Evolutionary conservation across 2,329 filamentous ascomycete species (phyloP), one percentile per base, ranked within the genome.

Genomic region (Harringtonia aguacate): DNA sequence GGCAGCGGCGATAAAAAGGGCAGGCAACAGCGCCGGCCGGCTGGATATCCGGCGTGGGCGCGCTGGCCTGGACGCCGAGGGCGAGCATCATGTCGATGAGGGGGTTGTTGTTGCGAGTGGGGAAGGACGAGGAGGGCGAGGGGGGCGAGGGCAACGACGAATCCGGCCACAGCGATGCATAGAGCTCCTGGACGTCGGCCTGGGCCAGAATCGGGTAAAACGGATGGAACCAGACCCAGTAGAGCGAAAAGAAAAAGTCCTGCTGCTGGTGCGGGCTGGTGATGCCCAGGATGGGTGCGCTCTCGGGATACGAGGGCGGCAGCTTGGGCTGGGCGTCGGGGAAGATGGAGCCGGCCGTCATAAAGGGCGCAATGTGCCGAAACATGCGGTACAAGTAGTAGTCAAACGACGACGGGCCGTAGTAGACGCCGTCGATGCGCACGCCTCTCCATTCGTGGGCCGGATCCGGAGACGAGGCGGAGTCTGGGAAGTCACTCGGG

Each of bases 221-320:
- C 4, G 55, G 57, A 43, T 73, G 65, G 44, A 66, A 69, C 0
- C 63, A 60, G 39, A 68, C 60, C 69, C 70, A 73, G 50, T 68
- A 73, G 2, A 70, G 52, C 20, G 60, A 58, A 4, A 73, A 53
- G 24, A 72, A 66, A 37, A 63, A 65, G 38, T 71, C 67, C 53
- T 73, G 69, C 48, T 73, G 62, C 12, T 30, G 28, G 9, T 27
- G 6, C 7, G 24, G 6, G 24, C 6, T 6, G 24, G 6, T 6
- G 24, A 6, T 7, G 24, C 24, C 30, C 30, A 3, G 38, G 36
- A 27, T 41, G 34, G 13, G 34, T 27, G 22, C 29, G 36, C 6
- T 28, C 29, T 4, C 36, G 20, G 18, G 4, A n/a, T 18, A 20
- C 20, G 10, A 20, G 17, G 31, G 17, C 14, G 31, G 31, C 14